phyloP scores from a whole-genome alignment of 1,139 yeast genomes.

The Geotrichum australiense region DNA sequence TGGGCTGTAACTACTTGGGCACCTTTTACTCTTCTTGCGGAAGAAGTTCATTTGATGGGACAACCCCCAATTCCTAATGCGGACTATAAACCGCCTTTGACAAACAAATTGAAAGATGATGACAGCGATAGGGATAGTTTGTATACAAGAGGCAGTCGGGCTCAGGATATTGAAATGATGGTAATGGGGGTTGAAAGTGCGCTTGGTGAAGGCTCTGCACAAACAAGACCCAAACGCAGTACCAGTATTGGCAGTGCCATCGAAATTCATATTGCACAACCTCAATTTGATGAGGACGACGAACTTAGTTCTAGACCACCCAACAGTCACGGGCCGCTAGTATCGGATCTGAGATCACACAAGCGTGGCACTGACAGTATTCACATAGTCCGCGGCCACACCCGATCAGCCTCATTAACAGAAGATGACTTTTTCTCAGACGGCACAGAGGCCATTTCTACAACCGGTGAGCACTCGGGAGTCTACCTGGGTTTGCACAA shows the following conservation, averaged over 20 bases:
- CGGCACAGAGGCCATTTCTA: conserved; percentile 16
- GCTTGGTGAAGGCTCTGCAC: neutral
- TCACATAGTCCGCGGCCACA: conserved; percentile 1
- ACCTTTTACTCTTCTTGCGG: conserved; percentile 38
- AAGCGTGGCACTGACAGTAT: neutral
- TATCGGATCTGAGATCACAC: neutral
- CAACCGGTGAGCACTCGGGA: conserved; percentile 31
- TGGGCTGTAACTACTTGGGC: conserved; percentile 41
- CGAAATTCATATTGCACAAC: conserved; percentile 11
- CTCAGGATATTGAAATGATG: conserved; percentile 17
- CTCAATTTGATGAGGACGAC: conserved; percentile 10
- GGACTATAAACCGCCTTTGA: neutral
- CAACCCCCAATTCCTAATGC: neutral
- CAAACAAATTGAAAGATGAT: conserved; percentile 1
- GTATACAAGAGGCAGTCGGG: conserved; percentile 13
- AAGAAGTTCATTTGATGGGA: conserved; percentile 29
- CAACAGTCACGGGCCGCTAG: neutral
- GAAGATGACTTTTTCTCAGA: conserved; percentile 22
- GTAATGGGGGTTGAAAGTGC: neutral
- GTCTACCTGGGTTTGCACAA: conserved; percentile 38
- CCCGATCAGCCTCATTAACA: conserved; percentile 17
- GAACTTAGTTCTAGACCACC: conserved; percentile 9
- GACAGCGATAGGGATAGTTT: conserved; percentile 6
- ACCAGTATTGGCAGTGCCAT: conserved; percentile 11
- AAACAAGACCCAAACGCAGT: conserved; percentile 4